Base-by-base conservation (phyloP, 176 grass and related monocot species). In the Phoenix dactylifera region DNA sequence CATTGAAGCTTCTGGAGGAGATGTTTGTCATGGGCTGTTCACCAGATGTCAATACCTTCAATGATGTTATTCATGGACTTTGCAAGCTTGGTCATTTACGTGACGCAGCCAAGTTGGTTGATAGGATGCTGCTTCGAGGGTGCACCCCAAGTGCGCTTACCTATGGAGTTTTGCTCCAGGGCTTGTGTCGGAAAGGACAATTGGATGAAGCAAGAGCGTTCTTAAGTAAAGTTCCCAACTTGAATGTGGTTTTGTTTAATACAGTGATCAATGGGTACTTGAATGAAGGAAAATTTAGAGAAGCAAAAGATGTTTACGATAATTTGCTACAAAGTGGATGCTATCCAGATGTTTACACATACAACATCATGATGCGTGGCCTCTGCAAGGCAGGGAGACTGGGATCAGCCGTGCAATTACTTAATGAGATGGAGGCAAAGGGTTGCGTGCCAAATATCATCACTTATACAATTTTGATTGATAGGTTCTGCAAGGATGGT, bases 11-110 rank as follows among this genome's bases (percentile, higher is more conserved):
- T 55, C 74, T 97, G 10, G 84, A 97, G 16, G 87, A 97, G 75
- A 97, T 97, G 87, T 69, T 91, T 67, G 74, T 90, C 24, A 90
- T 87, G 83, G 83, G 77, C 1, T 96, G 92, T 50, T 58, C 78
- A 1, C 75, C 73, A 3, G 83, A 90, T 44, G 78, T 72, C 5
- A 65, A 85, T 50, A 96, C 92, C 52, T 90, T 96, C 32, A 79
- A 96, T 15, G 80, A 85, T 35, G 61, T 96, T 0, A 77, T 96
- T 44, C 58, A 24, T 4, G 84, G 64, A 15, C 69, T 96, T 26
- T 96, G 92, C 52, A 61, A 69, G 51, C 63, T 80, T 16, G 80
- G 77, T 1, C 59, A 58, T 16, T 32, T 88, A 6, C 71, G 62
- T 0, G 92, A 90, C 50, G 86, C 86, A 1, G 80, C 72, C 7